These are phyloP conservation scores for Aspergillus affinis DNA, from an alignment of 495 filamentous ascomycete genomes.

Conservation along the genomic window DNA sequence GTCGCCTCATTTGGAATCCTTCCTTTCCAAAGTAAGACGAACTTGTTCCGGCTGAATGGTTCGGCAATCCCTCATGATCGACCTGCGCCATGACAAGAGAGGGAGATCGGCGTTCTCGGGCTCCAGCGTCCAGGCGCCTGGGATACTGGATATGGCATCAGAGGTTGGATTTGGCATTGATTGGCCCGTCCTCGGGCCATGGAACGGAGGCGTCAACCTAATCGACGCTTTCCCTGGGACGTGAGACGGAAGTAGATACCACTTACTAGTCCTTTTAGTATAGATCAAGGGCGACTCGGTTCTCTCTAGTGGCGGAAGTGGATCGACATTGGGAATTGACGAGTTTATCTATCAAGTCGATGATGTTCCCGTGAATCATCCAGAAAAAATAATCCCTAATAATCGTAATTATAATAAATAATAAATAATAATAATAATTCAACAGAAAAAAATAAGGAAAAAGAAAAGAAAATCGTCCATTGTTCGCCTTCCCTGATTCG, in stretches of 20 bases:
- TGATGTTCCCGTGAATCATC: too few species aligned
- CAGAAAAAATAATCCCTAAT: too few species aligned
- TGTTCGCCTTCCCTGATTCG: not conserved
- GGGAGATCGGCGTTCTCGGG: too few species aligned
- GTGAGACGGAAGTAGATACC: too few species aligned
- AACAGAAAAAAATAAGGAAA: conserved; percentile 2
- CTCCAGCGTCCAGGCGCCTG: too few species aligned
- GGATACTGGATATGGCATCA: too few species aligned
- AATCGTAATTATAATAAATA: too few species aligned
- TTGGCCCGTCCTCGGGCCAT: not conserved
- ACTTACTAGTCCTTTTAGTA: too few species aligned
- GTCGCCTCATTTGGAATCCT: not conserved
- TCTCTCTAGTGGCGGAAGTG: too few species aligned
- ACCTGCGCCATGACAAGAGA: not conserved
- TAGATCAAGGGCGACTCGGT: too few species aligned
- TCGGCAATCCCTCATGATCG: conserved; percentile 5
- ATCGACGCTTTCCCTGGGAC: not conserved
- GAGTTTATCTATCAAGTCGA: too few species aligned
- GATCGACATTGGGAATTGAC: too few species aligned
- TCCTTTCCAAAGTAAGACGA: not conserved
- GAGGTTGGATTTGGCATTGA: not conserved
- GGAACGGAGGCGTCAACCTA: not conserved
- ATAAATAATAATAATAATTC: not conserved
- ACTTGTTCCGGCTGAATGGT: conserved; percentile 7
- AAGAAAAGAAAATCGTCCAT: conserved; percentile 10